Conservation (phyloP, 192 early-diverging fungal genomes). For the Neocallimastix lanati region DNA sequence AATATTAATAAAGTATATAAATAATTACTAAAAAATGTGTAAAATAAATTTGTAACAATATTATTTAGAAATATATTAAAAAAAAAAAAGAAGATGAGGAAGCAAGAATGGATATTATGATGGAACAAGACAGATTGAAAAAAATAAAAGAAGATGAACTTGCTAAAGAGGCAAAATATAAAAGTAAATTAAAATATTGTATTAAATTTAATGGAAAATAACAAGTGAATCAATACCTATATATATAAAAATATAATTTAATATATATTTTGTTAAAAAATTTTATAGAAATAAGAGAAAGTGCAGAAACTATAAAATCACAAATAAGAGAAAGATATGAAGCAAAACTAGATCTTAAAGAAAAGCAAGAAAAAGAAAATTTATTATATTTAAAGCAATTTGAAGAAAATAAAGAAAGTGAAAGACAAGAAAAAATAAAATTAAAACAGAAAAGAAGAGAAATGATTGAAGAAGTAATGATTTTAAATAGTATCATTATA, state of each 20-base stretch:
- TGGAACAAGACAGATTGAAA: not conserved
- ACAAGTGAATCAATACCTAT: too few relatives aligned
- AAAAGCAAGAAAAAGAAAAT: not conserved
- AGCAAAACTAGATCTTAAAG: not conserved
- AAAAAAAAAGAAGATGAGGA: not conserved
- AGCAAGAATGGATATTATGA: not conserved
- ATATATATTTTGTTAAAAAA: too few relatives aligned
- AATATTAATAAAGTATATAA: too few relatives aligned
- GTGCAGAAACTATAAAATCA: not conserved
- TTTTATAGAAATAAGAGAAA: not conserved
- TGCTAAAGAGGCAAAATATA: not conserved
- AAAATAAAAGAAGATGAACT: not conserved
- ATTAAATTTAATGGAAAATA: too few relatives aligned
- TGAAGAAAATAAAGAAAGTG: not conserved
- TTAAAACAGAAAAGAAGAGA: not conserved
- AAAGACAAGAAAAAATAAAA: not conserved
- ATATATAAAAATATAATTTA: too few relatives aligned
- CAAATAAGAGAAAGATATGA: not conserved
- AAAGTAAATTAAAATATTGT: too few relatives aligned
- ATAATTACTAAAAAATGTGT: too few relatives aligned
- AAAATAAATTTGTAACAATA: too few relatives aligned
- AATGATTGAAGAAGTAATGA: not conserved
- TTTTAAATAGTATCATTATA: too few relatives aligned
- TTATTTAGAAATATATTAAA: not conserved
- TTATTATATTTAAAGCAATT: not conserved